These are phyloP conservation scores for Xylariaceae sp. DNA, from an alignment of 2,329 filamentous ascomycete species.

Conservation along the genomic window DNA sequence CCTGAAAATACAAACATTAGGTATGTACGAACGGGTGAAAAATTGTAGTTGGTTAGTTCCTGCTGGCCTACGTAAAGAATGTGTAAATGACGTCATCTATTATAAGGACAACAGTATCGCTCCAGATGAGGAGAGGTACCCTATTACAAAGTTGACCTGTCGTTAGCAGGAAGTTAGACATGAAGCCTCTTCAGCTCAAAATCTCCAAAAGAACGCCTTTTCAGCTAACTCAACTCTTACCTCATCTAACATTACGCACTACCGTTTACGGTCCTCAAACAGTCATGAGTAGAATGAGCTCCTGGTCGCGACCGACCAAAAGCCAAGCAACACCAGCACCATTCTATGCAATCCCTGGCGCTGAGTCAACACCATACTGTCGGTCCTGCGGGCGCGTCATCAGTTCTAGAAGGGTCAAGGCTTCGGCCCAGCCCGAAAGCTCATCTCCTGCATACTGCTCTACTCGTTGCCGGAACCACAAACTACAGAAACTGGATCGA, in stretches of 20 bases:
- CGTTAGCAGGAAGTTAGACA: no score
- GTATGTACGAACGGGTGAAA: no score
- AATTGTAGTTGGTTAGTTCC: no score
- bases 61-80: no score
- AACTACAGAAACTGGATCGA: slow-evolving; percentile 47
- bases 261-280: background rate
- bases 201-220: no score
- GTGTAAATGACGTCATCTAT: no score
- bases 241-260: background rate
- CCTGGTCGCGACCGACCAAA: slow-evolving; percentile 40
- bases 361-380: slow-evolving; percentile 52
- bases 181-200: no score
- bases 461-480: slow-evolving; percentile 49
- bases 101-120: no score
- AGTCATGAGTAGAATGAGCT: slow-evolving; percentile 43
- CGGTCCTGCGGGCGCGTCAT: slow-evolving; percentile 57
- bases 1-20: no score
- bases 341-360: slow-evolving; percentile 48
- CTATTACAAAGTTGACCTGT: no score
- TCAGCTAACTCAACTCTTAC: background rate
- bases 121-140: no score
- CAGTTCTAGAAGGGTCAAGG: slow-evolving; percentile 31
- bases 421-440: background rate
- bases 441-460: slow-evolving; percentile 54
- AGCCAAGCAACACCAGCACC: slow-evolving; percentile 47